phyloP scores from a whole-genome alignment of 306 rosid genomes.

The Erythrophleum fordii region DNA sequence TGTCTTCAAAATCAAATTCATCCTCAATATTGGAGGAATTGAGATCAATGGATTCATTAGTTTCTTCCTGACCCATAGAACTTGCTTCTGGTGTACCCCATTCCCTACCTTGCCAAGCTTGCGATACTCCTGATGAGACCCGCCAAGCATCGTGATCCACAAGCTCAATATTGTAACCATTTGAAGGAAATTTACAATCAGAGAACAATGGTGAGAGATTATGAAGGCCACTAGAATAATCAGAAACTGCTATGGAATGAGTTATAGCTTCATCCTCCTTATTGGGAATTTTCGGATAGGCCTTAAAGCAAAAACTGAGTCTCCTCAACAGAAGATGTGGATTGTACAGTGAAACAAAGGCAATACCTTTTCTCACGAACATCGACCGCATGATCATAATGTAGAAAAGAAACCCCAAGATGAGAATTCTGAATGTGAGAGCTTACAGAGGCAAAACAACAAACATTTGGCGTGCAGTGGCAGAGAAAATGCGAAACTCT shows the following conservation, averaged over 20 bases:
- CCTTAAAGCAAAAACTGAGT: conserved; percentile 44
- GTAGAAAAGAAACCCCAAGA: neutral
- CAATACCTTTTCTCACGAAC: conserved; percentile 47
- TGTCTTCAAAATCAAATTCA: conserved; percentile 71
- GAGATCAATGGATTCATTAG: conserved; percentile 43
- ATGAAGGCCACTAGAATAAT: conserved; percentile 41
- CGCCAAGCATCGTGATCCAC: conserved; percentile 76
- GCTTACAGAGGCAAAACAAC: conserved; percentile 41
- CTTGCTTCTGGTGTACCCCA: conserved; percentile 27
- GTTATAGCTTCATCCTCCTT: conserved; percentile 31
- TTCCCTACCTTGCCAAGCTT: conserved; percentile 58
- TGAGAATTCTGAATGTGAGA: neutral
- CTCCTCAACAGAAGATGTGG: conserved; percentile 36
- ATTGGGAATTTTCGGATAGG: conserved; percentile 31
- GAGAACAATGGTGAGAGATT: conserved; percentile 57
- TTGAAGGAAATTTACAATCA: conserved; percentile 43
- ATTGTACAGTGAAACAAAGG: conserved; percentile 33
- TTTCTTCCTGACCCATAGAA: conserved; percentile 36
- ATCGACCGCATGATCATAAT: conserved; percentile 29
- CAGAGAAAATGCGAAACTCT: neutral
- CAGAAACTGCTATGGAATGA: conserved; percentile 38
- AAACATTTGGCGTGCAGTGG: conserved; percentile 41
- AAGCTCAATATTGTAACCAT: conserved; percentile 62
- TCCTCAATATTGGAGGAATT: conserved; percentile 37
- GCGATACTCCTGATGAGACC: conserved; percentile 69